phyloP scores from a whole-genome alignment of 2,329 filamentous ascomycete species.

The Capronia americana region DNA sequence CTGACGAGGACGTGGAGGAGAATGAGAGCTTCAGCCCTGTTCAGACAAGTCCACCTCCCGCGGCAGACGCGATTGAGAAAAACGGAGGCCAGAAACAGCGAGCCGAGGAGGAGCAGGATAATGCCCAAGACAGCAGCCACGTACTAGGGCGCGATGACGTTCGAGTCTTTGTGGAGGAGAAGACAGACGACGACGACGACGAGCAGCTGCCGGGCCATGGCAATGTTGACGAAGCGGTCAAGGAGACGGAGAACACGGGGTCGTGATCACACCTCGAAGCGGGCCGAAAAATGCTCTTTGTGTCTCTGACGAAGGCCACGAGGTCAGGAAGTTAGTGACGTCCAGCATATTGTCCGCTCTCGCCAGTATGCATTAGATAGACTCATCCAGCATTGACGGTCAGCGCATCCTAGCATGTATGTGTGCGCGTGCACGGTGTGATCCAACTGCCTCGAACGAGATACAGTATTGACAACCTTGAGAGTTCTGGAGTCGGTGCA shows the following conservation, averaged over 20 bases:
- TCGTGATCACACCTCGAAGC: background rate
- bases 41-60: background rate
- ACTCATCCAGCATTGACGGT: too few relatives aligned
- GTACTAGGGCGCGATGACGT: background rate
- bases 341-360: too few relatives aligned
- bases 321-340: too few relatives aligned
- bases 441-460: too few relatives aligned
- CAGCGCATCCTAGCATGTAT: too few relatives aligned
- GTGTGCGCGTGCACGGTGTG: too few relatives aligned
- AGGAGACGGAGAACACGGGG: background rate
- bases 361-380: too few relatives aligned
- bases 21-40: constrained; percentile 18
- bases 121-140: background rate
- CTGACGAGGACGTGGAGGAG: constrained; percentile 6
- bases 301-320: background rate
- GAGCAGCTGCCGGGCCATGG: background rate
- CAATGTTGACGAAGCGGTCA: background rate
- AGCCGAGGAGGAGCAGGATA: background rate
- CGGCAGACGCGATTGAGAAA: background rate
- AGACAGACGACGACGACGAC: constrained; percentile 17
- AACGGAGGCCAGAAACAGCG: background rate
- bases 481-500: too few relatives aligned
- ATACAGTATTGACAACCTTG: too few relatives aligned
- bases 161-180: constrained; percentile 13
- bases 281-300: background rate